Conservation (phyloP, 306 rosid genomes). For the Canavalia gladiata region DNA sequence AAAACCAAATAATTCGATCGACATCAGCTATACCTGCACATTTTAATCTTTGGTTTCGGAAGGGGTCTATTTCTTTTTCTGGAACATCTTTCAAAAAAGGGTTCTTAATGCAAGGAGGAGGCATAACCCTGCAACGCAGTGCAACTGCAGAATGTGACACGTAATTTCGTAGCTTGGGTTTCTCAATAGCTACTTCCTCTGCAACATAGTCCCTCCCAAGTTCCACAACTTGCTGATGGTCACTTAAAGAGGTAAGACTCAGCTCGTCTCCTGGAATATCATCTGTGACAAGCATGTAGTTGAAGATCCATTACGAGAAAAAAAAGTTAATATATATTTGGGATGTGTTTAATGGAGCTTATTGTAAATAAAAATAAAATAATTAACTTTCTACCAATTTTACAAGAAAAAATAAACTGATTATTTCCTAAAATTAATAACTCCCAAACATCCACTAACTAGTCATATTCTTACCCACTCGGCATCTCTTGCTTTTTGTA, state of each 20-base stretch:
- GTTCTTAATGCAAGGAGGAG: conserved; percentile 93
- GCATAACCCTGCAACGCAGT: conserved; percentile 85
- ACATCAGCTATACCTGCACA: conserved; percentile 70
- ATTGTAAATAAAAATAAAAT: background rate
- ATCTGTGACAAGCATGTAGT: conserved; percentile 51
- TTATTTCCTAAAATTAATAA: too few species aligned
- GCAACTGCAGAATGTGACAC: conserved; percentile 88
- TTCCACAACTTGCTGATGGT: conserved; percentile 66
- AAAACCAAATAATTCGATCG: too few species aligned
- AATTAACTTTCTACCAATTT: background rate
- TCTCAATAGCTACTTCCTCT: conserved; percentile 66
- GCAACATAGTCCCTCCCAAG: conserved; percentile 61
- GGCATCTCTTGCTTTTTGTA: conserved; percentile 70
- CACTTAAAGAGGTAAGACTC: conserved; percentile 57
- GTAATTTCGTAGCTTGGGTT: conserved; percentile 60
- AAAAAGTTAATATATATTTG: background rate
- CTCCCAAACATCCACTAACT: too few species aligned
- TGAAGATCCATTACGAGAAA: background rate
- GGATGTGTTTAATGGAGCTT: too few species aligned
- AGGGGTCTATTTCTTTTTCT: conserved; percentile 67
- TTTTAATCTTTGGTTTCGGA: conserved; percentile 82
- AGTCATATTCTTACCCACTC: conserved; percentile 57
- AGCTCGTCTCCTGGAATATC: conserved; percentile 58
- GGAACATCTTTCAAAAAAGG: conserved; percentile 77
- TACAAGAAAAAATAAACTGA: too few species aligned